Percentiles rank a stretch among this genome's conserved stretches.
phyloP scores from a whole-genome alignment of 192 early-diverging fungal species.

The Rhizophagus sp. region DNA sequence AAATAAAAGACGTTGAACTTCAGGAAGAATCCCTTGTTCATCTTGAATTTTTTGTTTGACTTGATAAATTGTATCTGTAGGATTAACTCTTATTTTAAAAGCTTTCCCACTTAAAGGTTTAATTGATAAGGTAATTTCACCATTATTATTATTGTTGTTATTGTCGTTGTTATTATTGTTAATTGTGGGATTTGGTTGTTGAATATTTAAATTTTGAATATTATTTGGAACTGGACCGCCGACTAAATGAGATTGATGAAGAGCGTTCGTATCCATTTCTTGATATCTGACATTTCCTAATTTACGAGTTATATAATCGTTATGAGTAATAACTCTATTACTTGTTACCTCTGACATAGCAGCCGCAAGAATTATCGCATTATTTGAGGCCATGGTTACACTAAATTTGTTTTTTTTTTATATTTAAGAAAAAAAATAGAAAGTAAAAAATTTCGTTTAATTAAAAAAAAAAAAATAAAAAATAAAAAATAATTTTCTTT shows the following conservation, averaged over 20 bases:
- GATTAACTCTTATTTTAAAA: slow-evolving; percentile 75
- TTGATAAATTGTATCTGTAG: slow-evolving; percentile 72
- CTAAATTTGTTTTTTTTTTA: too few species aligned
- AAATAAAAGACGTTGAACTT: slow-evolving; percentile 82
- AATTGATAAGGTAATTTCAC: slow-evolving; percentile 51
- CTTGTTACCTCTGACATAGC: neutral
- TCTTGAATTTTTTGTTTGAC: slow-evolving; percentile 83
- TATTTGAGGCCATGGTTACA: neutral
- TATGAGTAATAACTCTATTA: neutral
- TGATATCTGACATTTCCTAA: neutral
- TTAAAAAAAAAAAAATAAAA: too few species aligned
- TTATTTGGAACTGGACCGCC: slow-evolving; percentile 10
- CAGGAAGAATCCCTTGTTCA: slow-evolving; percentile 76
- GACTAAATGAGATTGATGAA: slow-evolving; percentile 19
- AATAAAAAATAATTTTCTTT: too few species aligned
- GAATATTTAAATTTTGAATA: neutral
- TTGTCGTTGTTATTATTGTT: too few species aligned
- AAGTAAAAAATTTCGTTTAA: too few species aligned
- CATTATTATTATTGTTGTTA: neutral
- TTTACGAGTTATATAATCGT: neutral
- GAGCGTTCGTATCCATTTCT: neutral
- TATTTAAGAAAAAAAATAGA: too few species aligned
- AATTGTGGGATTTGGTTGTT: neutral
- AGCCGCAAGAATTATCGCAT: neutral
- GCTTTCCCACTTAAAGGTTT: slow-evolving; percentile 81